Base-by-base conservation (phyloP, 805 yeast genomes). In the Kazachstania viticola region DNA sequence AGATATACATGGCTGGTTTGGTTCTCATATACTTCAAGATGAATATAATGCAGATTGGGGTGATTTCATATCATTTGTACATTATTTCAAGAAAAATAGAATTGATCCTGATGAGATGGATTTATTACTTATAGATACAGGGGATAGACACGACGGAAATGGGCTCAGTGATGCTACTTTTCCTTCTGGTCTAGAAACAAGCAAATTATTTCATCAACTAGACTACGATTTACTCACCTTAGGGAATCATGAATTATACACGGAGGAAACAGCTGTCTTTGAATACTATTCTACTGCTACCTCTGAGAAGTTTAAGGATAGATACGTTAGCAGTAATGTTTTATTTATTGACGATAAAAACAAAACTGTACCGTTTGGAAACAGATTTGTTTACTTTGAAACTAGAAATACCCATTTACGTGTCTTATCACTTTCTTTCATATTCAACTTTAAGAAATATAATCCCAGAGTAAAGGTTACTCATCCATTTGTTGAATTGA, bases 1-100 rank as follows among this genome's bases (percentile, higher is more conserved):
- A 1, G 98, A 91, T 48, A 88, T 96, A 2, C 98, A 91, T 54
- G 96, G 91, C 1, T 91, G 98, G 98, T 72, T 79, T 40, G 75
- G 88, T 4, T 96, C 96, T 0, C 98, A 88, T 59, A 45, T 73
- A 25, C 75, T 76, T 42, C 96, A 87, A 53, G 64, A 69, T 18
- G 73, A 71, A 36, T 88, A 76, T 53, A 69, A 77, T 24, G 91
- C 82, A 4, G 82, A 87, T 51, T 88, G 95, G 95, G 96, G 96
- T 8, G 94, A 88, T 48, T 82, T 79, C 37, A 49, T 80, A 3
- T 74, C 87, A 0, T 87, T 88, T 49, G 60, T 73, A 0, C 40
- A 54, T 4, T 72, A 70, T 34, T 51, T 87, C 44, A 60, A 62
- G 21, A 39, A 47, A 0, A 51, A 21, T 28, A 37, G 62, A 9